phyloP scores from a whole-genome alignment of 1,284 basidiomycete genomes.

The Leccinum fuscescens region DNA sequence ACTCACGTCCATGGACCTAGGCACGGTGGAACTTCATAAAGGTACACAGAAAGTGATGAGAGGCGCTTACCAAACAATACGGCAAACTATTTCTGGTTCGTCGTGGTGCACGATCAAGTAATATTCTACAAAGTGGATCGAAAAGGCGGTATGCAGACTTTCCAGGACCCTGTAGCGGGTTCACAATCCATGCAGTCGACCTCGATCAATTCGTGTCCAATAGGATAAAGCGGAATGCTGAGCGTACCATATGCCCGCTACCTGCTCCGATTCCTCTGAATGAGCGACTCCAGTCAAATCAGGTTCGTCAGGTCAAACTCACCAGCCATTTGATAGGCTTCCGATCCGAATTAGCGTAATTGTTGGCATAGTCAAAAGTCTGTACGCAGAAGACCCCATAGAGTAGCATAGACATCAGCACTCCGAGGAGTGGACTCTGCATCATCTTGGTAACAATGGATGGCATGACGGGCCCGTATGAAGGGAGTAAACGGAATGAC shows the following conservation, averaged over 20 bases:
- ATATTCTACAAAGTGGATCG: slow-evolving; percentile 9
- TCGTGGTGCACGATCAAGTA: slow-evolving; percentile 10
- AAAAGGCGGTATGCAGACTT: slow-evolving; percentile 6
- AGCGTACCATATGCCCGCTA: no score
- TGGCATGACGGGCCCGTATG: neutral
- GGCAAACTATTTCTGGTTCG: neutral
- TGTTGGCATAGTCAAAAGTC: slow-evolving; percentile 6
- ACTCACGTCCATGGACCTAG: slow-evolving; percentile 8
- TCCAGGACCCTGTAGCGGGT: slow-evolving; percentile 3
- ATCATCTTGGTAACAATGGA: neutral
- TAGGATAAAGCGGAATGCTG: no score
- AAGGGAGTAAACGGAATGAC: neutral
- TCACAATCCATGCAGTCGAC: neutral
- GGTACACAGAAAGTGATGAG: neutral
- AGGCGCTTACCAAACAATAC: slow-evolving; percentile 6
- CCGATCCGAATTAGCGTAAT: no score
- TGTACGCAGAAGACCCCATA: slow-evolving; percentile 14
- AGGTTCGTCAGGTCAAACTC: no score
- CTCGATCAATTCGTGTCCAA: neutral
- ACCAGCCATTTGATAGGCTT: no score
- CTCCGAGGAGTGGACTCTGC: slow-evolving; percentile 4
- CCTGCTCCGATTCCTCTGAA: no score
- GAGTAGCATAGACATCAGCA: slow-evolving; percentile 3
- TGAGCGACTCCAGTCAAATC: no score
- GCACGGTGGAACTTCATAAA: no score